These are phyloP conservation scores for Canariomyces notabilis DNA, from an alignment of 2,329 filamentous ascomycete genomes.

Conservation along the genomic window DNA sequence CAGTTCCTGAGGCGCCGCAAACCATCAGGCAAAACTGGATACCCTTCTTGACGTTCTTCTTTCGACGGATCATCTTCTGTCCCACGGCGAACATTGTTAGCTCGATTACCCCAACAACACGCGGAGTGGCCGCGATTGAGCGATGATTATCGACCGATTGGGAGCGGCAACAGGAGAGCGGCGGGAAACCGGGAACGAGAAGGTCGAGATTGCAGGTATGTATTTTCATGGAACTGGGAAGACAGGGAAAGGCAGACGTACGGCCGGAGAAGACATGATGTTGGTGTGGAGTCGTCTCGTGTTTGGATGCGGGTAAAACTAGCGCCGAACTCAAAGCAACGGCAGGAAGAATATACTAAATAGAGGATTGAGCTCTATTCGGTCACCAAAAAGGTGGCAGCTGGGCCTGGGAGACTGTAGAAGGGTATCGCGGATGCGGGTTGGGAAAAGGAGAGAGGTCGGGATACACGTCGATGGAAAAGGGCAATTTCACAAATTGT, in stretches of 20 bases:
- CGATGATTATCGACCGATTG: background rate
- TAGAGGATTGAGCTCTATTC: conserved; percentile 18
- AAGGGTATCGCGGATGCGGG: conserved; percentile 20
- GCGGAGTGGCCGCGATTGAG: conserved; percentile 9
- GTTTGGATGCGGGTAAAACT: conserved; percentile 21
- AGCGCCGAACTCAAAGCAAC: conserved; percentile 17
- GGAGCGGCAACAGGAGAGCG: background rate
- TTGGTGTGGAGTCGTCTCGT: conserved; percentile 20
- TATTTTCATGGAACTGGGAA: conserved; percentile 10
- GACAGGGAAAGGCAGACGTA: conserved; percentile 27
- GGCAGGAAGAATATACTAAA: conserved; percentile 18
- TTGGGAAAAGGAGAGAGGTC: conserved; percentile 26
- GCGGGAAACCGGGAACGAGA: conserved; percentile 1
- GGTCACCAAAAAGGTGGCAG: conserved; percentile 20
- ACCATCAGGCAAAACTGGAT: conserved; percentile 99
- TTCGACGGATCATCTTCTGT: conserved; percentile 94
- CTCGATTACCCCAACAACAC: conserved; percentile 2
- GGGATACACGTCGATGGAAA: conserved; percentile 25
- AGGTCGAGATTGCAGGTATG: conserved; percentile 7
- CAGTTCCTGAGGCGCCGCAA: conserved; percentile 96
- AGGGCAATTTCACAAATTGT: conserved; percentile 38
- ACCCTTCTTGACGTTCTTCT: conserved; percentile 99
- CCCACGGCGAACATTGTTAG: conserved; percentile 29
- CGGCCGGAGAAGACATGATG: conserved; percentile 31
- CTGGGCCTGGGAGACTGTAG: conserved; percentile 11